Evolutionary conservation across 176 grass and related monocot species (phyloP).

Genomic region (Rhynchospora breviuscula): DNA sequence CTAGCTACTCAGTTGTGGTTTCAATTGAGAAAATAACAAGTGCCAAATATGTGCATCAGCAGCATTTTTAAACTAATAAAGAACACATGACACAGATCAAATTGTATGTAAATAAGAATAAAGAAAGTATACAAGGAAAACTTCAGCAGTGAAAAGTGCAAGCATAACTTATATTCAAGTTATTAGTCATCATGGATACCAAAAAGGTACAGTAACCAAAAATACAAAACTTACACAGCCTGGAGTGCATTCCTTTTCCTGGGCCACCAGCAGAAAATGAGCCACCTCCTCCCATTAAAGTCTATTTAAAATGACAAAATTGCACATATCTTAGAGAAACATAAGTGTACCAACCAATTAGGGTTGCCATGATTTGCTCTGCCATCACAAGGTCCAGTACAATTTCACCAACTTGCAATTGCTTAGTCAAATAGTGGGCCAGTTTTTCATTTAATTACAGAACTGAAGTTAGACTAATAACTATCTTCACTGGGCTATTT

Average conservation of each 20-base stretch:
- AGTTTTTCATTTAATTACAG: constrained; percentile 3
- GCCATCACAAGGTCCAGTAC: neutral
- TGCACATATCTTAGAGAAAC: neutral
- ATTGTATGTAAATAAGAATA: neutral
- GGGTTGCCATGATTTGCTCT: neutral
- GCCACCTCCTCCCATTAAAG: constrained; percentile 84
- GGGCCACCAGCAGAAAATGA: constrained; percentile 68
- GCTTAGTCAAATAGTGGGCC: neutral
- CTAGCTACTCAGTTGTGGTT: neutral
- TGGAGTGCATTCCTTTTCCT: constrained; percentile 58
- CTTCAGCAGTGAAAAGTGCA: neutral
- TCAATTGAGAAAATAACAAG: neutral
- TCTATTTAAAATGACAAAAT: constrained; percentile 32
- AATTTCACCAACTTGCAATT: constrained; percentile 1
- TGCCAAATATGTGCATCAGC: neutral
- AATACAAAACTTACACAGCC: constrained; percentile 46
- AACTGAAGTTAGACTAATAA: neutral
- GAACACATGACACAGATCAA: neutral
- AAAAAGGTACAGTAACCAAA: neutral
- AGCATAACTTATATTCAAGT: neutral
- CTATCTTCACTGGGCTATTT: neutral
- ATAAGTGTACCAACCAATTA: neutral
- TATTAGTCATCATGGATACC: neutral
- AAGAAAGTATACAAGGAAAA: neutral
- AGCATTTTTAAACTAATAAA: neutral